Evolutionary conservation across 768 basidiomycete genomes (phyloP), one percentile per base, ranked within the genome.

Genomic region (Suillus subaureus): DNA sequence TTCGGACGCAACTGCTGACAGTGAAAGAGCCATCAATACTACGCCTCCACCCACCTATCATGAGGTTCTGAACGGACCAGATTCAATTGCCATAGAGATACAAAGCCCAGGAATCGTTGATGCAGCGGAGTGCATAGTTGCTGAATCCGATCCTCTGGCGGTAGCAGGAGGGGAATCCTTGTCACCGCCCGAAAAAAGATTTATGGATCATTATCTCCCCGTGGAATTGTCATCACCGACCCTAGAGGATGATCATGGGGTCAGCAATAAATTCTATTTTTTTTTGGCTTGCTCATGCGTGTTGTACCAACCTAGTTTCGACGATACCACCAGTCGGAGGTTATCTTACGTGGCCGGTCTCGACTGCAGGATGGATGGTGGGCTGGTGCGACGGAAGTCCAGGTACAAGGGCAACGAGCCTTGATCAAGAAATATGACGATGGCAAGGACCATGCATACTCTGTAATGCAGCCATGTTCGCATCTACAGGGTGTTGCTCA

Each of bases 321-420:
- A 55, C 77, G 81, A 62, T 85, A 84, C 66, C 84, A 85, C 64
- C 83, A 83, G 61, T 84, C 83, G 1, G 82, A 86, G 18, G 73
- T 86, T 18, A 64, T 70, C 5, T 61, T 83, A n/a, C 77, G 73
- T 18, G 77, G 79, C 13, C 72, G 73, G 40, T 78, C 79, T 3
- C 72, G 73, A 7, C 70, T 81, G 43, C 77, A 77, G n/a, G 74
- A 74, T 45, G 82, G 80, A 5, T 87, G 85, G 83, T 86, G 84
- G 82, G 70, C 78, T 6, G 82, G 82, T 28, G 77, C 75, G 28
- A 77, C 76, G 61, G 76, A 80, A 64, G 84, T 75, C 1, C 75
- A 81, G 61, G 76, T 80, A 3, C 74, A 79, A 21, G 83, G 83
- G 0, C 79, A 79, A 63, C 67, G 74, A 47, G 74, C 77, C 13